These are phyloP conservation scores for Phytophthora meadii DNA, from an alignment of 352 stramenopile genomes.

Conservation along the genomic window DNA sequence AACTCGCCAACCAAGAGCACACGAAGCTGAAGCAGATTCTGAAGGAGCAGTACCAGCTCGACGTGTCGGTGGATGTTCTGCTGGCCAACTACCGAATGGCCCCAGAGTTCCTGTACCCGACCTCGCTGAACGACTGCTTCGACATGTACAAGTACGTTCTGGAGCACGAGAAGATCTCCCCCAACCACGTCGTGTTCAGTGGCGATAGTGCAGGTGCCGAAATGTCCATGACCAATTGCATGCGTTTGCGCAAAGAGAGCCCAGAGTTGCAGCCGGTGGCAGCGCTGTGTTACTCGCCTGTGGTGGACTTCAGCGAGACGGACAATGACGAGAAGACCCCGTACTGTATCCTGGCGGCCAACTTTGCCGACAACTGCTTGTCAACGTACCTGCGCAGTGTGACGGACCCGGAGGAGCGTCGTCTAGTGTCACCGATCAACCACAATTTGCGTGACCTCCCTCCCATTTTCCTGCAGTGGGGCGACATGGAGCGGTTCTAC, in stretches of 20 bases:
- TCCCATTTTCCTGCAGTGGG: conserved; percentile 39
- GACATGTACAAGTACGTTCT: conserved; percentile 27
- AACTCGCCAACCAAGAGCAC: conserved; percentile 21
- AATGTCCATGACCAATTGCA: conserved; percentile 19
- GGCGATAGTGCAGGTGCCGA: conserved; percentile 19
- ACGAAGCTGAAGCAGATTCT: conserved; percentile 22
- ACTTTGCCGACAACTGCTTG: conserved; percentile 22
- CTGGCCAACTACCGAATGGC: conserved; percentile 24
- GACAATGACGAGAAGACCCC: conserved; percentile 17
- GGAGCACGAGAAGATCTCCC: conserved; percentile 6
- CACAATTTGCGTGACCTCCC: conserved; percentile 37
- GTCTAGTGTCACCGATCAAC: conserved; percentile 37
- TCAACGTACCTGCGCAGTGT: conserved; percentile 19
- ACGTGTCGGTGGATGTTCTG: conserved; percentile 21
- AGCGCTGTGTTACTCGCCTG: conserved; percentile 18
- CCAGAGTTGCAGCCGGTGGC: conserved; percentile 14
- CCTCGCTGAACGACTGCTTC: conserved; percentile 17
- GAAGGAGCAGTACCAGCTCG: conserved; percentile 17
- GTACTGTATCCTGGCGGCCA: conserved; percentile 26
- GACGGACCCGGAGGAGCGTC: conserved; percentile 3
- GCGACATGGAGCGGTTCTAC: conserved; percentile 35
- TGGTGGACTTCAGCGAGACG: conserved; percentile 15
- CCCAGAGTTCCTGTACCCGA: conserved; percentile 21
- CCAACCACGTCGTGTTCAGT: conserved; percentile 18
- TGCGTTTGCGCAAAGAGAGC: conserved; percentile 13